Percentiles rank a stretch among this genome's conserved stretches.
These are phyloP conservation scores for Sugiyamaella novakii DNA, from an alignment of 1,139 yeast species.

Conservation along the genomic window DNA sequence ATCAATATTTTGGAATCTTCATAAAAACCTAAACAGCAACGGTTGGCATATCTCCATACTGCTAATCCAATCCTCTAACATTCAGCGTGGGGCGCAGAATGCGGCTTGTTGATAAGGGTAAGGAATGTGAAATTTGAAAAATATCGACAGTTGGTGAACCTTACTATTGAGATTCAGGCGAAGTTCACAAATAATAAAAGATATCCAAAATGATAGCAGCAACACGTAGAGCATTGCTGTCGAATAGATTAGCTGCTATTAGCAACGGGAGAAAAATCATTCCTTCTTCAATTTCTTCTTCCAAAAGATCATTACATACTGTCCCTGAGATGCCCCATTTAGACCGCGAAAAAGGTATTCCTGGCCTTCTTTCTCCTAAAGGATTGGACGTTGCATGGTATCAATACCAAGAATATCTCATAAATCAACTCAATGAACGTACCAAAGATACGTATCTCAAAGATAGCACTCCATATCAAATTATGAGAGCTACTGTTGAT, in stretches of 20 bases:
- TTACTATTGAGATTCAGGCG: too few relatives aligned
- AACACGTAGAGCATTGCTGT: background rate
- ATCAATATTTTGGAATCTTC: too few relatives aligned
- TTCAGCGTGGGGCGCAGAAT: background rate
- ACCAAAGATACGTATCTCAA: slow-evolving; percentile 30
- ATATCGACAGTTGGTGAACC: background rate
- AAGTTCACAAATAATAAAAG: too few relatives aligned
- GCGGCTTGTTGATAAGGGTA: slow-evolving; percentile 9
- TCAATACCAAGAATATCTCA: slow-evolving; percentile 71
- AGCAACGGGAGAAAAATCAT: background rate
- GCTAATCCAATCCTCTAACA: too few relatives aligned
- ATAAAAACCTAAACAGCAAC: too few relatives aligned
- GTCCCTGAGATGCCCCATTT: slow-evolving; percentile 40
- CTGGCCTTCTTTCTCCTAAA: slow-evolving; percentile 66
- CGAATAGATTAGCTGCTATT: background rate
- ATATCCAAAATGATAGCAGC: slow-evolving; percentile 5
- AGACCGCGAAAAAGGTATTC: slow-evolving; percentile 54
- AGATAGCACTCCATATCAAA: slow-evolving; percentile 47
- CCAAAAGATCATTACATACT: slow-evolving; percentile 26
- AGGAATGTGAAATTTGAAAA: slow-evolving; percentile 13
- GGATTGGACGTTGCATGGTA: slow-evolving; percentile 81
- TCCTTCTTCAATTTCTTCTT: background rate
- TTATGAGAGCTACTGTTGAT: slow-evolving; percentile 68
- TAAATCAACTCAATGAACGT: slow-evolving; percentile 62
- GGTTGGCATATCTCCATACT: too few relatives aligned